Conservation (phyloP, 1,139 yeast genomes). For the Pneumocystis carinii region DNA sequence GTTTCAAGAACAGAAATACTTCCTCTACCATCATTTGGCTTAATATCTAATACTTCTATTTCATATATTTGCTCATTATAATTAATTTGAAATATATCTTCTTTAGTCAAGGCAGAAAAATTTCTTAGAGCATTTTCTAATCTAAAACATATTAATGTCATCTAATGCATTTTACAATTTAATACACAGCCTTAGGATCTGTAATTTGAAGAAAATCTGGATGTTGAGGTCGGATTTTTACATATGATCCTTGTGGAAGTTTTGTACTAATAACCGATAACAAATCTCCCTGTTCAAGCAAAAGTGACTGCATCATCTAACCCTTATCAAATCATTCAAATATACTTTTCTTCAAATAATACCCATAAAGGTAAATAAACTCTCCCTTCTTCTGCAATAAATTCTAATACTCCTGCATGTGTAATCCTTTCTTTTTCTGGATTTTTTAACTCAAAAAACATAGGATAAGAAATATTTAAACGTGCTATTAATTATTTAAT, state of each 20-base stretch:
- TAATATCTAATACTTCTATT: conserved; percentile 73
- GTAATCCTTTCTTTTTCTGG: conserved; percentile 29
- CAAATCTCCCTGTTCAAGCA: conserved; percentile 62
- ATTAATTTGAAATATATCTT: conserved; percentile 70
- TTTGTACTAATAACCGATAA: conserved; percentile 58
- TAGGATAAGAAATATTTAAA: conserved; percentile 80
- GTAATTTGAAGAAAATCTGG: conserved; percentile 83
- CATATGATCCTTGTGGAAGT: conserved; percentile 73
- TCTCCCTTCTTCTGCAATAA: conserved; percentile 94
- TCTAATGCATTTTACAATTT: neutral
- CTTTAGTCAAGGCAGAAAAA: conserved; percentile 73
- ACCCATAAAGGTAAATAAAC: conserved; percentile 86
- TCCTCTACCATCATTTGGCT: conserved; percentile 48
- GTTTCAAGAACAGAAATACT: conserved; percentile 89
- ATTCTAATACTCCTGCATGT: conserved; percentile 90
- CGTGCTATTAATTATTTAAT: conserved; percentile 15
- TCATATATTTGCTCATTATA: conserved; percentile 71
- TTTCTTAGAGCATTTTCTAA: conserved; percentile 78
- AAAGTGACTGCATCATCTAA: conserved; percentile 61
- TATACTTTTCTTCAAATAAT: neutral
- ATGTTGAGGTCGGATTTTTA: conserved; percentile 88
- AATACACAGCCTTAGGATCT: conserved; percentile 80
- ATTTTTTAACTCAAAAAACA: conserved; percentile 70
- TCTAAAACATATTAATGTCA: neutral
- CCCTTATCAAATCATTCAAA: neutral